Base-by-base conservation (phyloP, 768 basidiomycete genomes). In the Roridomyces roridus region DNA sequence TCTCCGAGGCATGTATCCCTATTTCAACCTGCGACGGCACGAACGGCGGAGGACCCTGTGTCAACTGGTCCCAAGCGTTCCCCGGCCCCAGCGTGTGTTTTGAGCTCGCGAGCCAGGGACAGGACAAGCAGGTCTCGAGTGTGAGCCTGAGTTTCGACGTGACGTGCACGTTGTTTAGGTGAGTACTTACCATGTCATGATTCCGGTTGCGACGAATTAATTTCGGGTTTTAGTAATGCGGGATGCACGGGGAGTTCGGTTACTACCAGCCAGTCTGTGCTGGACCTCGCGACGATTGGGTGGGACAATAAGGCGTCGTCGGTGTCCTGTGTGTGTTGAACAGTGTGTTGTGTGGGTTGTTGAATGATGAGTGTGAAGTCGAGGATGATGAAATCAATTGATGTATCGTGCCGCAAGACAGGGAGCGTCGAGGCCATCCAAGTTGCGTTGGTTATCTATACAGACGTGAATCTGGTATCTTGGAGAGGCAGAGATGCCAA, bases 101-200 rank as follows among this genome's bases (percentile, higher is more conserved):
- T 45, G 34, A 55, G 9, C 53, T 55, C 53, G 25, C 37, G 28
- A 29, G 25, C 40, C 4, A 6, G 53, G 53, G 53, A 39, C 53
- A 55, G 28, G 53, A 55, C 23, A 55, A 55, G 3, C 31, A 25
- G 18, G 53, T 55, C 37, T 55, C 53, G 37, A 55, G 53, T 45
- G 37, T 47, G 5, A 42, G 20, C 12, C 21, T 55, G 23, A 21
- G 18, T 17, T 54, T 54, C 18, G 45, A 44, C 9, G 42, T 45
- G 36, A n/a, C 21, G 42, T 52, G 51, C 31, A 54, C 52, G 17
- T 46, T 54, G 25, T 54, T 23, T 14, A 24, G 18, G 52, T 46
- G 28, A 24, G 51, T 51, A 37, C 15, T 37, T 20, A 37, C 47
- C 24, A 48, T 25, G 3, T n/a, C n/a, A n/a, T n/a, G n/a, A n/a